A percentile compares a stretch with the other conserved stretches of the same genome.
Evolutionary conservation across 2,329 filamentous ascomycete species (phyloP).

Genomic region (Ophiostoma triangulosporum): DNA sequence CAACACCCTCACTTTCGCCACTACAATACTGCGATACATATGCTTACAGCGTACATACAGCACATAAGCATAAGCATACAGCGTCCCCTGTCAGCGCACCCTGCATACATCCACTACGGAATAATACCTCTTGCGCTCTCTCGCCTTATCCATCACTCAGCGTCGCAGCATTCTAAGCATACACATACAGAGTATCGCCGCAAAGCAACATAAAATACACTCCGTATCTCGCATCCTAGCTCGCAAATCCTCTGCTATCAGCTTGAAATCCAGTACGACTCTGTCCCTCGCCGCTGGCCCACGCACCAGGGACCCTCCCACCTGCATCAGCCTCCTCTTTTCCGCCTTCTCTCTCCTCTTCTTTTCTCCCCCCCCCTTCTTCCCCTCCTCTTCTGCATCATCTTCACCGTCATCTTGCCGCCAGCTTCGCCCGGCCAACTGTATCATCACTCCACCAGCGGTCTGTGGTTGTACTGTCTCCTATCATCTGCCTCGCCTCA

Average conservation of each 20-base stretch:
- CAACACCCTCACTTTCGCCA: neutral
- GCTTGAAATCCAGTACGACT: neutral
- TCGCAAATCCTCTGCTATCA: neutral
- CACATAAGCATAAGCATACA: neutral
- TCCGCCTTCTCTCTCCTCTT: neutral
- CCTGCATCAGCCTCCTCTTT: neutral
- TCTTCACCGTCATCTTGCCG: neutral
- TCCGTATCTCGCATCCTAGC: neutral
- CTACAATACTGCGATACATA: neutral
- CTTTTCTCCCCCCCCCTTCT: neutral
- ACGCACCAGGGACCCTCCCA: neutral
- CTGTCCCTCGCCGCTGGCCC: slow-evolving; percentile 1
- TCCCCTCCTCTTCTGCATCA: neutral
- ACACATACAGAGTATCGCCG: neutral
- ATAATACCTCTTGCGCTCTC: neutral
- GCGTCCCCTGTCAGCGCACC: neutral
- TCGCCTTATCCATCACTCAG: neutral
- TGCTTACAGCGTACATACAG: neutral
- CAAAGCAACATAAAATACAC: neutral
- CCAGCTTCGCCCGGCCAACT: slow-evolving; percentile 9
- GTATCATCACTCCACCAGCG: slow-evolving; percentile 1
- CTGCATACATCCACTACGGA: neutral
- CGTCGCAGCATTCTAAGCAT: no score
- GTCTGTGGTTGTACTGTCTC: neutral
- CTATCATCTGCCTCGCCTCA: neutral